Evolutionary conservation across 2,329 filamentous ascomycete genomes (phyloP).

Genomic region (Alternaria hordeiaustralica): DNA sequence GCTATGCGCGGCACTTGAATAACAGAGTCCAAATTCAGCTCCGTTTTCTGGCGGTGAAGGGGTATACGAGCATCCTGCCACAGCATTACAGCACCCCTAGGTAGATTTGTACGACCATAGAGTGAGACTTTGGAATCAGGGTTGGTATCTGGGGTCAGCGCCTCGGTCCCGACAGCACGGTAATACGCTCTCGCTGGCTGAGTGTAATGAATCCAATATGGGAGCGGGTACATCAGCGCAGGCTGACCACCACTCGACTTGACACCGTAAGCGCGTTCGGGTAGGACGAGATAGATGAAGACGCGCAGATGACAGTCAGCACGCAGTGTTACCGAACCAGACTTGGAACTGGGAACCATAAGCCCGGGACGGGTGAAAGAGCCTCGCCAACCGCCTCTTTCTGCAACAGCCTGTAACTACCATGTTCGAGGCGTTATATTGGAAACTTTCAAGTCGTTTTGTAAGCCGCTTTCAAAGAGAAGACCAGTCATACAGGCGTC

Average conservation of each 20-base stretch:
- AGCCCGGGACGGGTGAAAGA: conserved; percentile 10
- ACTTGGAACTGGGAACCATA: conserved; percentile 19
- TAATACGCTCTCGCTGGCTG: conserved; percentile 11
- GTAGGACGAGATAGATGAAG: conserved; percentile 24
- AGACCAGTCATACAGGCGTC: neutral
- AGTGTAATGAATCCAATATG: conserved; percentile 18
- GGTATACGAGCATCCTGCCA: neutral
- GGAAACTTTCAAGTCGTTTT: conserved; percentile 11
- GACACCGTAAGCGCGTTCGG: conserved; percentile 19
- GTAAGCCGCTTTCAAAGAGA: conserved; percentile 6
- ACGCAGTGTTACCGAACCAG: conserved; percentile 35
- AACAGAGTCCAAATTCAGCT: conserved; percentile 1
- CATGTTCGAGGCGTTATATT: neutral
- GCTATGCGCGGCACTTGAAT: neutral
- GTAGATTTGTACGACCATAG: conserved; percentile 8
- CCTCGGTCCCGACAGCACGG: conserved; percentile 12
- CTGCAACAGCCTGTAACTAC: neutral
- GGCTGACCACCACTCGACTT: conserved; percentile 34
- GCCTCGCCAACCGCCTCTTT: conserved; percentile 4
- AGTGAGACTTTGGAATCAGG: conserved; percentile 12
- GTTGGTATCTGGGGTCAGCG: conserved; percentile 20
- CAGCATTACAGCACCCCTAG: conserved; percentile 4
- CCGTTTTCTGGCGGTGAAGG: conserved; percentile 15
- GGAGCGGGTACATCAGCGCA: conserved; percentile 20
- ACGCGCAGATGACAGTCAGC: conserved; percentile 40